Percentiles rank a stretch among this genome's conserved stretches.
Evolutionary conservation across 805 yeast genomes (phyloP).

Genomic region (Candida patagonica): DNA sequence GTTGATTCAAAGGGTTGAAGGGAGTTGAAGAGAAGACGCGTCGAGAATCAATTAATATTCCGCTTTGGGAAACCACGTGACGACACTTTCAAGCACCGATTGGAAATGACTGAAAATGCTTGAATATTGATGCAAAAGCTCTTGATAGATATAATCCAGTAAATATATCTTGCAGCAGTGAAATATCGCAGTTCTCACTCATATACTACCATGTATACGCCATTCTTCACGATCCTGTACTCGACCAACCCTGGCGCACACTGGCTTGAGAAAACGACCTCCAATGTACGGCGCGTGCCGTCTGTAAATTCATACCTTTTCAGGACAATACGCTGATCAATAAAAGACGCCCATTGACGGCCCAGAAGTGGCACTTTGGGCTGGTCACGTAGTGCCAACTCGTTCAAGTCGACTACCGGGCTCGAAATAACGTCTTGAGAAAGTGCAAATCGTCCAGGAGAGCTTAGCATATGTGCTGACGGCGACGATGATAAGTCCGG

Average conservation of each 20-base stretch:
- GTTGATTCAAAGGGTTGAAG: not conserved
- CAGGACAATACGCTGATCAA: slow-evolving; percentile 39
- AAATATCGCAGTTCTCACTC: not conserved
- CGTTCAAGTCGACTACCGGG: not conserved
- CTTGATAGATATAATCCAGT: not conserved
- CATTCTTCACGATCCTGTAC: slow-evolving; percentile 19
- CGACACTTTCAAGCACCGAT: slow-evolving; percentile 1
- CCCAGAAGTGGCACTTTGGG: slow-evolving; percentile 47
- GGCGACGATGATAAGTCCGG: not conserved
- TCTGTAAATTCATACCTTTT: slow-evolving; percentile 14
- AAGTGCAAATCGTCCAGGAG: slow-evolving; percentile 1
- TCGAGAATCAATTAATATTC: slow-evolving; percentile 9
- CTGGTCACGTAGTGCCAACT: slow-evolving; percentile 16
- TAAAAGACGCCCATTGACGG: slow-evolving; percentile 41
- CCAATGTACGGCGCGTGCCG: slow-evolving; percentile 26
- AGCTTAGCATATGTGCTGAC: not conserved
- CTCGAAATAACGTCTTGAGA: not conserved
- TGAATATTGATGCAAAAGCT: too few relatives aligned
- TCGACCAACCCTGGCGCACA: slow-evolving; percentile 18
- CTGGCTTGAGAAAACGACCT: slow-evolving; percentile 35
- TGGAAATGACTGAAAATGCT: not conserved
- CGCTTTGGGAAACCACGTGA: slow-evolving; percentile 5
- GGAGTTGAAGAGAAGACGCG: slow-evolving; percentile 4
- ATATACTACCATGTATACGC: slow-evolving; percentile 3
- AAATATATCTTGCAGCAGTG: not conserved